Conservation (phyloP, 805 yeast species). For the Teunomyces tritomae region DNA sequence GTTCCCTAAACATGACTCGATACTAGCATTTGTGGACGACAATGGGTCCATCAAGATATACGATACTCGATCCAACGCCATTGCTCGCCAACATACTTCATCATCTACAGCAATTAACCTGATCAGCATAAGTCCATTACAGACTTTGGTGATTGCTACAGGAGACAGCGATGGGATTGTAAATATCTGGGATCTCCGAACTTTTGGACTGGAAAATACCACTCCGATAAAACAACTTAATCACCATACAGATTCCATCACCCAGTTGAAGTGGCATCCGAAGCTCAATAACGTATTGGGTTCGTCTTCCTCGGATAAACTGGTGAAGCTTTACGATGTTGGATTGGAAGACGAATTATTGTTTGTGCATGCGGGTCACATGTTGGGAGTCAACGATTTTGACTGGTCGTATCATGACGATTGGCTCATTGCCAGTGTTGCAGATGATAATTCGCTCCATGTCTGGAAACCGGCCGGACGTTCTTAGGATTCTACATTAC, state of each 20-base stretch:
- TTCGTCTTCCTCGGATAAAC: slow-evolving; percentile 60
- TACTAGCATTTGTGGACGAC: slow-evolving; percentile 71
- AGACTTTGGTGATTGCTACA: slow-evolving; percentile 58
- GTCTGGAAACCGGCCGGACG: slow-evolving; percentile 67
- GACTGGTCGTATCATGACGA: slow-evolving; percentile 76
- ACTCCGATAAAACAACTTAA: slow-evolving; percentile 15
- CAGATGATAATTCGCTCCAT: slow-evolving; percentile 85
- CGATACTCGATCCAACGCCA: slow-evolving; percentile 46
- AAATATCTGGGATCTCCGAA: slow-evolving; percentile 65
- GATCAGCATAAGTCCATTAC: slow-evolving; percentile 56
- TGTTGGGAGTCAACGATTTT: slow-evolving; percentile 80
- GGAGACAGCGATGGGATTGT: slow-evolving; percentile 63
- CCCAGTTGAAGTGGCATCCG: slow-evolving; percentile 75
- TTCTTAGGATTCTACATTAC: not conserved
- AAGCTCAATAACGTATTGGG: slow-evolving; percentile 53
- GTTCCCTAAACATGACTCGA: slow-evolving; percentile 57
- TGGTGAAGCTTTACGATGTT: slow-evolving; percentile 63
- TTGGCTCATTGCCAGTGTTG: slow-evolving; percentile 71
- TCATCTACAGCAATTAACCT: slow-evolving; percentile 49
- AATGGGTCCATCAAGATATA: slow-evolving; percentile 47
- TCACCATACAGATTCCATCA: slow-evolving; percentile 54
- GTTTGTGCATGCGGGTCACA: slow-evolving; percentile 83
- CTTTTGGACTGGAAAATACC: slow-evolving; percentile 10
- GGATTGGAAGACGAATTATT: slow-evolving; percentile 27
- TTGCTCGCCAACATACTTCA: slow-evolving; percentile 1